Evolutionary conservation across 2,329 filamentous ascomycete species (phyloP), one percentile per base, ranked within the genome.

Genomic region (Hymenoscyphus repandus): DNA sequence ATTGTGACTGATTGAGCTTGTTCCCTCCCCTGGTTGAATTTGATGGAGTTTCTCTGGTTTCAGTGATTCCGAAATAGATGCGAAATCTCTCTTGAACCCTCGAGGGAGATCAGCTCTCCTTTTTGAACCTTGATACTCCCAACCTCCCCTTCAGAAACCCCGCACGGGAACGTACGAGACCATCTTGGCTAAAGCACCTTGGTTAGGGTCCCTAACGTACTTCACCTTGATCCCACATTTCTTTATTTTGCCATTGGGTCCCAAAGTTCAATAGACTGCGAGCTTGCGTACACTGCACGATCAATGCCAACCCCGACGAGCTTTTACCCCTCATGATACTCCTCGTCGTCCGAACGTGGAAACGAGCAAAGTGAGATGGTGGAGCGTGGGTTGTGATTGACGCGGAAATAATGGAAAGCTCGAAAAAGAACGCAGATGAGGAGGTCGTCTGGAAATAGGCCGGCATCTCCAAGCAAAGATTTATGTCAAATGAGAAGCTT

Each of bases 1-100:
- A 64, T 64, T 18, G 50, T 60, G 53, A n/a, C 46, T 32, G 17
- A 31, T 43, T 22, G 17, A 18, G 20, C 18, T 40, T 36, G 15
- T 33, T 15, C 22, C 20, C 40, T 36, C n/a, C 22, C 15, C 12
- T 13, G 30, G 18, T 11, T 18, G 6, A 17, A 17, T 33, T 32
- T 41, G 20, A 15, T 48, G 12, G 12, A 17, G n/a, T 4, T 36
- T 43, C 15, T n/a, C 9, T 37, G 34, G 10, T 37, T 17, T 37
- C 15, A 13, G 5, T 13, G 34, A 37, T 5, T 37, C 12, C 12
- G 15, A 13, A 5, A 13, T 17, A 37, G 5, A 37, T 13, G 15
- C 10, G 34, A 37, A 11, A 34, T 13, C 30, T 17, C 12, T 44
- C 27, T n/a, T 30, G 18, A 44, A 11, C 33, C 11, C n/a, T 31